Evolutionary conservation across 768 basidiomycete species (phyloP).

Genomic region (Daedaleopsis sinensis): DNA sequence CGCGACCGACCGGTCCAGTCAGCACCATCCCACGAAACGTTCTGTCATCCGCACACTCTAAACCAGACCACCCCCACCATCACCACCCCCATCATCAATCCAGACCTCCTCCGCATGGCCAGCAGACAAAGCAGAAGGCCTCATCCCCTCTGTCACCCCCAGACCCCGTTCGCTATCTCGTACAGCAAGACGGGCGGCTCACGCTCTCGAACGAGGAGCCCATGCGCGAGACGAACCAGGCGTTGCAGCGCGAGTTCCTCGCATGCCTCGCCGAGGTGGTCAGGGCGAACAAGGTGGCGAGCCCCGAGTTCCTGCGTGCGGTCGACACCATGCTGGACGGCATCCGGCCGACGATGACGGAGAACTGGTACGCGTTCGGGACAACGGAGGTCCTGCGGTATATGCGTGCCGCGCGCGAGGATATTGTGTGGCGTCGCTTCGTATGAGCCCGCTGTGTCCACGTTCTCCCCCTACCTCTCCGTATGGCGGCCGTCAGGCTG

Average conservation of each 20-base stretch:
- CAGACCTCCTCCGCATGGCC: background rate
- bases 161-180: slow-evolving; percentile 4
- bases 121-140: background rate
- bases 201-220: slow-evolving; percentile 5
- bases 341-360: slow-evolving; percentile 7
- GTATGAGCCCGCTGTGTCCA: background rate
- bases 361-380: slow-evolving; percentile 9
- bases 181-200: slow-evolving; percentile 2
- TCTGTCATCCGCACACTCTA: background rate
- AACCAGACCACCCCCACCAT: background rate
- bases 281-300: slow-evolving; percentile 5
- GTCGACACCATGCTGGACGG: slow-evolving; percentile 1
- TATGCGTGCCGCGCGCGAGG: background rate
- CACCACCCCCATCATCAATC: background rate
- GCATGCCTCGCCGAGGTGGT: slow-evolving; percentile 12
- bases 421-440: slow-evolving; percentile 6
- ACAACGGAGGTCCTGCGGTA: slow-evolving; percentile 1
- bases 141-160: background rate
- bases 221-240: background rate
- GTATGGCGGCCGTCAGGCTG: background rate
- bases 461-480: too few relatives aligned
- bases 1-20: background rate
- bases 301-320: slow-evolving; percentile 1
- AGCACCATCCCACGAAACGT: background rate
- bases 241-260: slow-evolving; percentile 13